A percentile compares a stretch with the other conserved stretches of the same genome.
These are phyloP conservation scores for Penicillium corylophilum DNA, from an alignment of 2,329 filamentous ascomycete species.

Conservation along the genomic window DNA sequence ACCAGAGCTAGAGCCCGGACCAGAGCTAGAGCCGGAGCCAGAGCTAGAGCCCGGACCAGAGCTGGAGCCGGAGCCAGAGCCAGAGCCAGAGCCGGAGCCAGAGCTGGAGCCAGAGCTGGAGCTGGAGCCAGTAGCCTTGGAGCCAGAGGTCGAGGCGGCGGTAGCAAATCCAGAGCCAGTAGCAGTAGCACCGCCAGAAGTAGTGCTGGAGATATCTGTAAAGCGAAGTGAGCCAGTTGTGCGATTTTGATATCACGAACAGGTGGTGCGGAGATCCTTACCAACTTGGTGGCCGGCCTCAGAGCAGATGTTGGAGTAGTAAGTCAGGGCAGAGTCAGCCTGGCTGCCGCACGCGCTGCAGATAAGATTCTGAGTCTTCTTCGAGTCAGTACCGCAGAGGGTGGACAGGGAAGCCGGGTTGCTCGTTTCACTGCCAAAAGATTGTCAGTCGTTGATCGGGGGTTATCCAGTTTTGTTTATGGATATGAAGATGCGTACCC, in stretches of 20 bases:
- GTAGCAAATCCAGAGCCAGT: slow-evolving; percentile 21
- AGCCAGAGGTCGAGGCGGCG: slow-evolving; percentile 20
- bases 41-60: slow-evolving; percentile 22
- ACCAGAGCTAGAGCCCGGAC: too few species aligned
- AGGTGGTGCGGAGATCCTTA: slow-evolving; percentile 25
- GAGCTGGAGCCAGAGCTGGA: slow-evolving; percentile 15
- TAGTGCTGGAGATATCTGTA: slow-evolving; percentile 25
- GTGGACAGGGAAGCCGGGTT: slow-evolving; percentile 40
- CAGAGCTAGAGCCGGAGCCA: slow-evolving; percentile 10
- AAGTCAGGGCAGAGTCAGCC: slow-evolving; percentile 36
- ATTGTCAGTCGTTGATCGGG: slow-evolving; percentile 19
- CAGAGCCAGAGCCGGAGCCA: slow-evolving; percentile 16
- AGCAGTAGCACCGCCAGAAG: slow-evolving; percentile 16
- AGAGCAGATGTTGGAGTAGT: slow-evolving; percentile 41
- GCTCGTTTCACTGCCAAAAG: slow-evolving; percentile 29
- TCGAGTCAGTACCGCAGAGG: slow-evolving; percentile 39
- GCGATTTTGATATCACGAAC: not conserved
- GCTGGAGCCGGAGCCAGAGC: slow-evolving; percentile 22
- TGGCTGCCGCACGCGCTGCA: slow-evolving; percentile 35
- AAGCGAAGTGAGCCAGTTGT: not conserved
- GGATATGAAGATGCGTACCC: slow-evolving; percentile 40
- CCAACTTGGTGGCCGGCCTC: slow-evolving; percentile 42
- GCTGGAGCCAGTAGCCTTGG: slow-evolving; percentile 23
- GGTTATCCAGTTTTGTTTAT: not conserved
- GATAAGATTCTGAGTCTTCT: slow-evolving; percentile 39